Evolutionary conservation across 805 yeast genomes (phyloP), one percentile per base, ranked within the genome.

Genomic region (Kuraishia piskuri): DNA sequence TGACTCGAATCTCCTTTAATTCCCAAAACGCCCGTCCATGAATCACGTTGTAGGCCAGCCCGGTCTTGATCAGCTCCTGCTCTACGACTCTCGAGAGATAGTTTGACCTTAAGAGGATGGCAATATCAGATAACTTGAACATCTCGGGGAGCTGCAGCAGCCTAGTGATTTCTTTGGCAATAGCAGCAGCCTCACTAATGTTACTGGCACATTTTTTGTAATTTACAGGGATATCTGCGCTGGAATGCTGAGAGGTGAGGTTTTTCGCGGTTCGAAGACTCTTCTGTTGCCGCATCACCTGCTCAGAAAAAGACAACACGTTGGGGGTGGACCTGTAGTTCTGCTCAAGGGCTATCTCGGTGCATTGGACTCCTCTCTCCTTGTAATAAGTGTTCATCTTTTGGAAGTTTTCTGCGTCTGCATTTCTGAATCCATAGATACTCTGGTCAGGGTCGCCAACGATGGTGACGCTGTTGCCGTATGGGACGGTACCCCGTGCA

Each of bases 401-500:
- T 46, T 69, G 68, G 60, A 91, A 88, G 60, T 88, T 90, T 19
- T 73, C 69, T 1, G 85, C 74, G 37, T 82, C 82, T 0, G 97
- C 97, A 61, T 85, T 83, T 56, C 98, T 73, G 60, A 92, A 92
- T 0, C 86, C 90, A 65, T 94, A 92, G 22, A 92, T 92, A 62
- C 96, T 85, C 67, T 92, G 99, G 66, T 94, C 97, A 0, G 97
- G 96, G 63, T 92, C 99, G 1, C 99, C 99, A 1, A 92, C 97
- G 1, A 90, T 84, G 0, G 97, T 88, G 8, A 92, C 77, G 54
- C 84, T 84, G 56, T 81, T 64, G 40, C 72, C 74, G 20, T 63
- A 52, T 2, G 66, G 61, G 45, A 77, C 71, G 54, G 71, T 72
- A 12, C 63, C 61, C 4, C 50, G 26, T 4, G 53, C 49, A 31